Evolutionary conservation across 2,329 filamentous ascomycete species (phyloP), one percentile per base, ranked within the genome.

Genomic region (Aspergillus sclerotialis): DNA sequence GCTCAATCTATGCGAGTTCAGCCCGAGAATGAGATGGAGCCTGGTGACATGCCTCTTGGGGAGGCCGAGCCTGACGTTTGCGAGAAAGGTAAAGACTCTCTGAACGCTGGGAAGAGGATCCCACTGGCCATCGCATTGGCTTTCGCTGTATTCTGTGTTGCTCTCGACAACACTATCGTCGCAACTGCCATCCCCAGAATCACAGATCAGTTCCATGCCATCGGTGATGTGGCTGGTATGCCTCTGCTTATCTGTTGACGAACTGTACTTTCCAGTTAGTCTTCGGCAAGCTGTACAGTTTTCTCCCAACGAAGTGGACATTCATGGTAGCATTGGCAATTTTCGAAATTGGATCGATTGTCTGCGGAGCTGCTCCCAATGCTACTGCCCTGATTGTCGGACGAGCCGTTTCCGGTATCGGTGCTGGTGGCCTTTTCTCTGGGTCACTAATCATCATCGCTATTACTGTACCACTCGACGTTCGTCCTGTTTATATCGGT

Each of bases 271-370:
- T 40, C 32, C 31, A 27, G n/a, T 35, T 35, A 12, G n/a, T 40
- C 4, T 35, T 30, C 23, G 38, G 38, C n/a, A 40, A 38, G 35
- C n/a, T 40, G 3, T 8, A 8, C 23, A 24, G 8, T 29, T 35
- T 24, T 24, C 34, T 38, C 25, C 41, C 35, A 17, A 41, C 37
- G 42, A 30, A 39, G 30, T 32, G 36, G 36, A 31, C 39, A 33
- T 37, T 41, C 42, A 38, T 42, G 39, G 42, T 33, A 35, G 30
- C 28, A 28, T 33, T 28, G 32, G 32, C 29, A 14, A 21, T 19
- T 17, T 19, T 42, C 29, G 40, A 35, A 37, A 42, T 44, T 39
- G 15, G 30, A 30, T 9, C 8, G 8, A n/a, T n/a, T 19, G 29
- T 29, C 37, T 32, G 32, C 24, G 34, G 18, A 7, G 12, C 32